Conservation (phyloP, 2,329 filamentous ascomycete genomes). For the Fusarium sp. region DNA sequence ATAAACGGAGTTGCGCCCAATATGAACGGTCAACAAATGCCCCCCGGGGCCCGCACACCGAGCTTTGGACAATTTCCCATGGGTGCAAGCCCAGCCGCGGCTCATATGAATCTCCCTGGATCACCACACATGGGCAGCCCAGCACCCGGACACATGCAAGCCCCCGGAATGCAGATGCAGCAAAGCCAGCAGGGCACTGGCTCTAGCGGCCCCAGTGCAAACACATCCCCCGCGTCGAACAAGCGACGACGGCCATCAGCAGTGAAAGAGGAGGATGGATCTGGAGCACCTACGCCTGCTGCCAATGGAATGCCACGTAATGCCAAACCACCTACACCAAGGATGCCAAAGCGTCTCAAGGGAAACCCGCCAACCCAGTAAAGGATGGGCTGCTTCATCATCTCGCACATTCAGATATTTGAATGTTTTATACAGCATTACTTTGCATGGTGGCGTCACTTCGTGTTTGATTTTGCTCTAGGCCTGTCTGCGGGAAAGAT, state of each 20-base stretch:
- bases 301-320: slow-evolving; percentile 60
- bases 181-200: slow-evolving; percentile 73
- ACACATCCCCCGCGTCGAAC: slow-evolving; percentile 69
- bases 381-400: not conserved
- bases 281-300: slow-evolving; percentile 58
- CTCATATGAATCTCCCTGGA: slow-evolving; percentile 68
- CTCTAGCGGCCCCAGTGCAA: slow-evolving; percentile 72
- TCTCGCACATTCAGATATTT: not conserved
- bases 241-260: slow-evolving; percentile 66
- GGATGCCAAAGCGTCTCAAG: slow-evolving; percentile 65
- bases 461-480: slow-evolving; percentile 30
- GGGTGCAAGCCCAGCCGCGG: slow-evolving; percentile 66
- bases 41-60: slow-evolving; percentile 60
- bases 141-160: slow-evolving; percentile 68
- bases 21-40: slow-evolving; percentile 60
- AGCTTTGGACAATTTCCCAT: slow-evolving; percentile 66
- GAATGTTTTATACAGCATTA: slow-evolving; percentile 43
- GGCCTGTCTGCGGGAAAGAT: slow-evolving; percentile 35
- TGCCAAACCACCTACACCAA: slow-evolving; percentile 65
- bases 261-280: slow-evolving; percentile 64
- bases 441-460: slow-evolving; percentile 50
- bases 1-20: slow-evolving; percentile 52
- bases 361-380: slow-evolving; percentile 51
- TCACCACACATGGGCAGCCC: slow-evolving; percentile 70
- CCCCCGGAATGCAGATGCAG: slow-evolving; percentile 71